Conservation (phyloP, 192 early-diverging fungal species). For the Haplosporangium gracile region DNA sequence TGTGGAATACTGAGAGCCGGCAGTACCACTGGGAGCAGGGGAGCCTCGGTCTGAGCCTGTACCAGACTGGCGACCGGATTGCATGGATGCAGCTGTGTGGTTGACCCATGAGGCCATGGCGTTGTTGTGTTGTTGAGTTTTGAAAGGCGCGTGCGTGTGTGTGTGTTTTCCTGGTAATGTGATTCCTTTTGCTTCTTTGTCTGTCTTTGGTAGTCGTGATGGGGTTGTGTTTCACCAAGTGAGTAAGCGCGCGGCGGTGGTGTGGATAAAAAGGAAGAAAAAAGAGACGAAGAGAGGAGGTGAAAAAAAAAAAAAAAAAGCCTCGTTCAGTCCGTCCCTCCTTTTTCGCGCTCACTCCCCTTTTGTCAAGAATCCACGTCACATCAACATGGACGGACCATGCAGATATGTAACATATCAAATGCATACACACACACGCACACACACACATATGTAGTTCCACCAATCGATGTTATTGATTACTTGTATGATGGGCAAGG, state of each 20-base stretch:
- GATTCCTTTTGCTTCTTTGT: neutral
- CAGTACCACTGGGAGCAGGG: neutral
- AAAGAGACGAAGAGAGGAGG: neutral
- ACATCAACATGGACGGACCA: neutral
- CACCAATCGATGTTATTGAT: neutral
- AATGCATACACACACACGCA: neutral
- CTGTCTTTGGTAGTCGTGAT: neutral
- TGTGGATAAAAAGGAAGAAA: neutral
- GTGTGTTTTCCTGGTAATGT: neutral
- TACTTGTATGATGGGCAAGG: neutral
- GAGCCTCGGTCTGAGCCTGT: constrained; percentile 25
- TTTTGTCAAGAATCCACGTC: neutral
- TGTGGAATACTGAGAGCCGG: constrained; percentile 20
- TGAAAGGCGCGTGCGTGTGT: neutral
- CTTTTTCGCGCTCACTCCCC: neutral
- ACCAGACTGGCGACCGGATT: constrained; percentile 2
- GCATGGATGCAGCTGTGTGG: constrained; percentile 32
- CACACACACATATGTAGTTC: neutral
- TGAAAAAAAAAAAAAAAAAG: neutral
- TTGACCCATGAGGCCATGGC: constrained; percentile 41
- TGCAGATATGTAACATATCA: too few relatives aligned
- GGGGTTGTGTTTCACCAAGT: neutral
- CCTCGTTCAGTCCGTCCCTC: neutral
- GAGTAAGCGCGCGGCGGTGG: neutral
- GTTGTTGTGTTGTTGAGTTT: neutral